phyloP scores from a whole-genome alignment of 1,139 yeast genomes.

The Saccharomycopsis hybrid region DNA sequence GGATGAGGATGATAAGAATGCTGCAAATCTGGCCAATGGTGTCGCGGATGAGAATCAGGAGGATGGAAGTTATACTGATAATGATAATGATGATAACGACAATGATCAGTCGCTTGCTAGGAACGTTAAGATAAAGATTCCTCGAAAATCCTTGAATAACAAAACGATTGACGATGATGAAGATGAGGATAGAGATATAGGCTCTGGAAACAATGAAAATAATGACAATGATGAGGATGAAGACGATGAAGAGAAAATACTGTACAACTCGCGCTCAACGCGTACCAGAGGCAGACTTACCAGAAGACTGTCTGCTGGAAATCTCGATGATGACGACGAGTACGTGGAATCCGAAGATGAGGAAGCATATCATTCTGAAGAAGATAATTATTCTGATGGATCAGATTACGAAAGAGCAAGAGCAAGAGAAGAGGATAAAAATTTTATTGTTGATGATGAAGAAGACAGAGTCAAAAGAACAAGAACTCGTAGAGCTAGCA shows the following conservation, averaged over 20 bases:
- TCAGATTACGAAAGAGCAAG: constrained; percentile 22
- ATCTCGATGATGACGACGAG: constrained; percentile 27
- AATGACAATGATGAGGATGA: constrained; percentile 22
- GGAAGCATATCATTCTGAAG: constrained; percentile 19
- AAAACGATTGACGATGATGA: constrained; percentile 16
- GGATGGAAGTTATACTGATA: constrained; percentile 17
- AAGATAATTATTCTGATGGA: constrained; percentile 20
- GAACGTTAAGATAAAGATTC: constrained; percentile 18
- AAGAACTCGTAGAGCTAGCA: constrained; percentile 23
- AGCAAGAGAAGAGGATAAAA: constrained; percentile 21
- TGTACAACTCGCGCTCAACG: constrained; percentile 12
- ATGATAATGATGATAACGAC: constrained; percentile 12
- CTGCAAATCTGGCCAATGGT: constrained; percentile 14
- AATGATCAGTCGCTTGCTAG: constrained; percentile 15
- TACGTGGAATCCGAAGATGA: constrained; percentile 33
- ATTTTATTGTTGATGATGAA: constrained; percentile 23
- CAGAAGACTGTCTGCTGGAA: constrained; percentile 21
- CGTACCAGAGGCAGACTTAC: constrained; percentile 28
- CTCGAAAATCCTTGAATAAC: constrained; percentile 11
- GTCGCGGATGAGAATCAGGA: too few relatives aligned
- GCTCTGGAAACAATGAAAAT: constrained; percentile 22
- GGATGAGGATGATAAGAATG: constrained; percentile 26
- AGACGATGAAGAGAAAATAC: constrained; percentile 23
- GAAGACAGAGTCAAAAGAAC: constrained; percentile 25
- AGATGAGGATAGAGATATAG: constrained; percentile 11